Percentiles rank a stretch among this genome's conserved stretches.
These are phyloP conservation scores for Phalaenopsis hybrid DNA, from an alignment of 116 monocot species.

Conservation along the genomic window DNA sequence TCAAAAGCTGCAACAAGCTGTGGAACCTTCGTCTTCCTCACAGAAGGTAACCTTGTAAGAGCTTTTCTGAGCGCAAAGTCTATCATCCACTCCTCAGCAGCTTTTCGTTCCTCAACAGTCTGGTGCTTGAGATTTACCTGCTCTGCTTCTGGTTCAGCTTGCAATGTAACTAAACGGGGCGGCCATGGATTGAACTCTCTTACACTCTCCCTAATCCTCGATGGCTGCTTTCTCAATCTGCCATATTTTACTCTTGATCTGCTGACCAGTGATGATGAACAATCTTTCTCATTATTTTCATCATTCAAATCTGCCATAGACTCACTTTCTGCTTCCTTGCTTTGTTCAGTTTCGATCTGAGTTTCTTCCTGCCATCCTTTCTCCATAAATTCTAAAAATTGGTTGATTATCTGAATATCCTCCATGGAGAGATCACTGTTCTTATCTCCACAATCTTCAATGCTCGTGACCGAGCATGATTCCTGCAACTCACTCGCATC, in stretches of 20 bases:
- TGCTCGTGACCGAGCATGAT: conserved; percentile 8
- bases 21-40: conserved; percentile 30
- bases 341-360: conserved; percentile 6
- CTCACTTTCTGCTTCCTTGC: background rate
- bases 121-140: conserved; percentile 41
- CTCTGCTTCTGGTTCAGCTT: conserved; percentile 27
- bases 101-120: conserved; percentile 34
- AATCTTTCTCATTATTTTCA: background rate
- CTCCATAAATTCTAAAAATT: conserved; percentile 18
- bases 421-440: conserved; percentile 22
- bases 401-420: conserved; percentile 25
- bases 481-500: background rate
- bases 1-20: conserved; percentile 46
- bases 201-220: background rate
- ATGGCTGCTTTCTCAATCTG: background rate
- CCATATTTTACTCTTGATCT: background rate
- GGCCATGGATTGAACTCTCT: conserved; percentile 28
- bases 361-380: conserved; percentile 1
- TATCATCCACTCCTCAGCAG: conserved; percentile 43
- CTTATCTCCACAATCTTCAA: conserved; percentile 15
- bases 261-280: background rate
- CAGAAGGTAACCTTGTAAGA: conserved; percentile 28
- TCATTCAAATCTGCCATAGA: background rate
- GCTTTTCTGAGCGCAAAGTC: conserved; percentile 30
- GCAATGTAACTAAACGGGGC: conserved; percentile 16